These are phyloP conservation scores for Cryptococcus neoformans DNA, from an alignment of 1,284 basidiomycete species.

Conservation along the genomic window DNA sequence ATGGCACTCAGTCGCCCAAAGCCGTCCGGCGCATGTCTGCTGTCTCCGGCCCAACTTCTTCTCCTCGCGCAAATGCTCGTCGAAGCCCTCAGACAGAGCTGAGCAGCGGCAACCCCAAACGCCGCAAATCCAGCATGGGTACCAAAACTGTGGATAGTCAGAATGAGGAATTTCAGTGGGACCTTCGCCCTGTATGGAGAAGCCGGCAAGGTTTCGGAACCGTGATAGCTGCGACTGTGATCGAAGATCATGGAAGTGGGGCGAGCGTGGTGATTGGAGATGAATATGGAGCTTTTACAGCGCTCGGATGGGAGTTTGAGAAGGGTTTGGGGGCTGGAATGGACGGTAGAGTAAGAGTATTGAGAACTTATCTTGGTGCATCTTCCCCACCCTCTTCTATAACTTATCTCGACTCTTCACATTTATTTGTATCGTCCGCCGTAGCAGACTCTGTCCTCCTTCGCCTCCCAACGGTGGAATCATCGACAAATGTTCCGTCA, in stretches of 20 bases:
- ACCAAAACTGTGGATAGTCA: conserved; percentile 5
- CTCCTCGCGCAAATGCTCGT: conserved; percentile 27
- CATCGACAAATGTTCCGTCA: conserved; percentile 43
- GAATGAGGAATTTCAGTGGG: conserved; percentile 18
- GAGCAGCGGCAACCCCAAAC: conserved; percentile 30
- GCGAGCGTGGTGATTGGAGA: conserved; percentile 70
- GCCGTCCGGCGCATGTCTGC: conserved; percentile 14
- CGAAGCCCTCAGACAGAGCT: conserved; percentile 38
- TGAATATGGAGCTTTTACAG: conserved; percentile 66
- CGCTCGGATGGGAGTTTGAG: conserved; percentile 59
- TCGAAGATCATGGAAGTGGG: conserved; percentile 17
- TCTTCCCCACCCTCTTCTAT: conserved; percentile 71
- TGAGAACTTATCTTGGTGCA: conserved; percentile 67
- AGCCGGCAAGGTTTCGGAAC: conserved; percentile 47
- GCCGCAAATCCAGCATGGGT: conserved; percentile 36
- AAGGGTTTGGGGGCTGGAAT: conserved; percentile 16
- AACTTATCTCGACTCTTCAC: conserved; percentile 68
- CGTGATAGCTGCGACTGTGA: conserved; percentile 38
- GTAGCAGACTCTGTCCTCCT: conserved; percentile 77
- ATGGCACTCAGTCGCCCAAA: conserved; percentile 8
- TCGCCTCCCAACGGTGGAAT: conserved; percentile 44
- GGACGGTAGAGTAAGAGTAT: conserved; percentile 53
- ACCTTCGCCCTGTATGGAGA: conserved; percentile 38
- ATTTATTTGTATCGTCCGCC: conserved; percentile 79
- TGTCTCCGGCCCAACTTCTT: conserved; percentile 14